Base-by-base conservation (phyloP, 305 asterid genomes). In the Stenogyne calaminthoides region DNA sequence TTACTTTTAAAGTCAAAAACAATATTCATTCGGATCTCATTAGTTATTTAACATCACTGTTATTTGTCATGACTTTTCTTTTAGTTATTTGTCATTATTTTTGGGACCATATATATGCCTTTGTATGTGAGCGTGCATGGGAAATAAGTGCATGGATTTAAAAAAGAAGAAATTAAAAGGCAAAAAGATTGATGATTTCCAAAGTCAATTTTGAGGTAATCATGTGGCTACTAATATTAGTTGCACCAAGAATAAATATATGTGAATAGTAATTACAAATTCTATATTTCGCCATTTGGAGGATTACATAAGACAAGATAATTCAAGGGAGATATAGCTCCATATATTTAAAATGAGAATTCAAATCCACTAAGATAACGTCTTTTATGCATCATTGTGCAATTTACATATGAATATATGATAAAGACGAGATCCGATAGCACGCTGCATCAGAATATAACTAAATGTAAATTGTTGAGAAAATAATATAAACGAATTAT, bases 111-210 rank as follows among this genome's bases (percentile, higher is more conserved):
- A 6, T 56, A 27, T 58, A 3, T 27, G 16, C 5, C 15, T 27
- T 15, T 15, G 12, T 69, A 10, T 12, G 20, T 52, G 22, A 29
- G 60, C 19, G 54, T 52, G 63, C 73, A 69, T 69, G 76, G 67
- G 51, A 75, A 68, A 6, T 16, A 25, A 42, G 36, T 70, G 29
- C 29, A 25, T 25, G 18, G 61, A 22, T 63, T 36, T 22, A 18
- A 44, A 59, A 36, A 15, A 66, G 46, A 29, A 9, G 69, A 52
- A 72, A 74, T 65, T n/a, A n/a, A n/a, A n/a, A n/a, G 74, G 64
- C 62, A 63, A 72, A 69, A 72, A 70, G 27, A 56, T 18, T 32
- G 27, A 63, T 19, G 40, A 49, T 49, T 71, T 71, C 14, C 47
- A 4, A 60, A 60, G 52, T 71, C 61, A 62, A 59, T 29, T 46